phyloP scores from a whole-genome alignment of 805 yeast genomes.

The Crinitomyces ghanaensis region DNA sequence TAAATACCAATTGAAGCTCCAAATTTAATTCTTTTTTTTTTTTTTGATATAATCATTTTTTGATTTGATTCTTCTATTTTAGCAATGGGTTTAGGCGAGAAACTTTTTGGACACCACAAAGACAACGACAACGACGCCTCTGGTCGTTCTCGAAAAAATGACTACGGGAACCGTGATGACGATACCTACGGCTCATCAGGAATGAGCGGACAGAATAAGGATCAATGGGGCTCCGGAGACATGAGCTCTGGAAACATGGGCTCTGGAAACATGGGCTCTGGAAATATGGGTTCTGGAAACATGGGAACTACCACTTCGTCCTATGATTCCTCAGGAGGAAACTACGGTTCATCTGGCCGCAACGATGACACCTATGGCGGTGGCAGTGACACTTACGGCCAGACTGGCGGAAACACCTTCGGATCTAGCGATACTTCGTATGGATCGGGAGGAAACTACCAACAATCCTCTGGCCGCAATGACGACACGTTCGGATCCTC shows the following conservation, averaged over 20 bases:
- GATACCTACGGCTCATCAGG: slow-evolving; percentile 5
- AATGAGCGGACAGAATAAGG: slow-evolving; percentile 12
- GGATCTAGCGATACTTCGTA: slow-evolving; percentile 15
- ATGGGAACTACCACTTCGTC: too few species aligned
- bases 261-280: slow-evolving; percentile 8
- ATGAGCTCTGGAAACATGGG: slow-evolving; percentile 9
- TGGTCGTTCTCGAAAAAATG: slow-evolving; percentile 13
- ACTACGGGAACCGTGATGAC: slow-evolving; percentile 14
- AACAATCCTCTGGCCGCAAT: slow-evolving; percentile 18
- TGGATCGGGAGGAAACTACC: slow-evolving; percentile 8
- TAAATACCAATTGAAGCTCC: too few species aligned
- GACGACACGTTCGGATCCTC: slow-evolving; percentile 25
- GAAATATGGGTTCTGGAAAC: slow-evolving; percentile 6
- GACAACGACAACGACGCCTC: slow-evolving; percentile 17
- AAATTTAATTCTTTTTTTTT: neutral
- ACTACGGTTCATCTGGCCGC: slow-evolving; percentile 9
- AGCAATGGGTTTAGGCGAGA: slow-evolving; percentile 10
- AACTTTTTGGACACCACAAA: slow-evolving; percentile 10
- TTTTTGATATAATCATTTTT: neutral
- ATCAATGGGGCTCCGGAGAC: slow-evolving; percentile 7
- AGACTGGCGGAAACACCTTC: slow-evolving; percentile 15
- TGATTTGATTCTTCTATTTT: slow-evolving; percentile 1
- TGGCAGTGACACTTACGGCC: slow-evolving; percentile 24
- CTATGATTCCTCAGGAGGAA: slow-evolving; percentile 10
- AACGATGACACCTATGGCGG: slow-evolving; percentile 13